Evolutionary conservation across 257 asterid species (phyloP).

Genomic region (Coffea canephora): DNA sequence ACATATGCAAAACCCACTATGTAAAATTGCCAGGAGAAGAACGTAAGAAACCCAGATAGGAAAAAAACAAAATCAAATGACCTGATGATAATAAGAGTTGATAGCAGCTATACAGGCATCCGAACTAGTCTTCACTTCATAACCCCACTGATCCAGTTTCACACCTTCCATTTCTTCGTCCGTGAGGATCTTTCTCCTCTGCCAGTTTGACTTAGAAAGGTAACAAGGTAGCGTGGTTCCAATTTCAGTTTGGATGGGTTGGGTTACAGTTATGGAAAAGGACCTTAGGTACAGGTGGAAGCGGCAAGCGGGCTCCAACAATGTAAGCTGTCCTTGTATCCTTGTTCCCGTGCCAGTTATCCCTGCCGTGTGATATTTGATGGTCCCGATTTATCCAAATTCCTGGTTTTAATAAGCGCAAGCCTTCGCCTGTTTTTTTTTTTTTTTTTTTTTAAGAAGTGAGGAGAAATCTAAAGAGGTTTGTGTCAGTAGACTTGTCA

Average conservation of each 20-base stretch:
- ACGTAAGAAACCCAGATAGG: neutral
- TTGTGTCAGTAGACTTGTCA: no score
- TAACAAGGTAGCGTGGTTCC: no score
- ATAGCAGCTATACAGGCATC: conserved; percentile 77
- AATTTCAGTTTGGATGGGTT: neutral
- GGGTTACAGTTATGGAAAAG: neutral
- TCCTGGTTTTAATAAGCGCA: no score
- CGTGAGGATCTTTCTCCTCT: neutral
- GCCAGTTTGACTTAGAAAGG: no score
- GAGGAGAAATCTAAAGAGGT: no score
- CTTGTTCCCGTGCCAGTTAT: neutral
- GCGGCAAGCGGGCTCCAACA: conserved; percentile 10
- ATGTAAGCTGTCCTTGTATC: neutral
- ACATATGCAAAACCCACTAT: neutral
- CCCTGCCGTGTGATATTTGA: neutral
- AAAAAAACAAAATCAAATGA: conserved; percentile 8
- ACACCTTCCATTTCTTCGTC: conserved; percentile 32
- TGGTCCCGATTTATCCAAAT: neutral
- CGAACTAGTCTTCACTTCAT: conserved; percentile 66
- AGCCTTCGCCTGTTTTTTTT: no score
- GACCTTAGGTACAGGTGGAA: neutral
- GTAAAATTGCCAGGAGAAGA: neutral
- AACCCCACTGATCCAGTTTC: conserved; percentile 78
- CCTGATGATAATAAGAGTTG: conserved; percentile 80
- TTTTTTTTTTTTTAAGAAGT: no score